Conservation (phyloP, 1,139 yeast genomes). For the Yamadazyma atmosphaerica region DNA sequence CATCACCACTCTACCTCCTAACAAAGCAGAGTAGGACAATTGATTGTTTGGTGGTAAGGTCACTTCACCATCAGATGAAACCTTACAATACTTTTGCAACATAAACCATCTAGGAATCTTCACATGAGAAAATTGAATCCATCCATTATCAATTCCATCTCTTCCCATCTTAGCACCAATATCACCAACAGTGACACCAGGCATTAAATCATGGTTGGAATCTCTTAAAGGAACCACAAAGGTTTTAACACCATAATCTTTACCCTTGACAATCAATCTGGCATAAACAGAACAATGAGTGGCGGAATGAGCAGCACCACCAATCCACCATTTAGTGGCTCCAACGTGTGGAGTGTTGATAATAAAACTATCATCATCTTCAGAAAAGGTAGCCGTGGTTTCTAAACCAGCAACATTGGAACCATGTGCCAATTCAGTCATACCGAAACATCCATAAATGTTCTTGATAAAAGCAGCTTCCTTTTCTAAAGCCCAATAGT, state of each 20-base stretch:
- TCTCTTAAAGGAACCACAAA: slow-evolving; percentile 90
- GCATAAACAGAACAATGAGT: slow-evolving; percentile 84
- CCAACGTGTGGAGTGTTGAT: slow-evolving; percentile 87
- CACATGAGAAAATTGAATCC: slow-evolving; percentile 87
- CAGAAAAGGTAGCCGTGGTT: slow-evolving; percentile 82
- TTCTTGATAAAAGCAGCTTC: slow-evolving; percentile 68
- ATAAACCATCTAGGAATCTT: slow-evolving; percentile 80
- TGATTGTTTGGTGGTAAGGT: slow-evolving; percentile 79
- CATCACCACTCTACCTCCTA: slow-evolving; percentile 90
- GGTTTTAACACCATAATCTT: slow-evolving; percentile 88
- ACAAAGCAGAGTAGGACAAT: slow-evolving; percentile 80
- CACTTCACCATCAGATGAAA: slow-evolving; percentile 68
- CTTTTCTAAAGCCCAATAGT: slow-evolving; percentile 74
- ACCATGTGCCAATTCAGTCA: slow-evolving; percentile 95
- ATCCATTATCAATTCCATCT: slow-evolving; percentile 87
- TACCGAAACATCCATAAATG: slow-evolving; percentile 87
- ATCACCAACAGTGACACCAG: slow-evolving; percentile 86
- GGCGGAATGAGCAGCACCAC: slow-evolving; percentile 95
- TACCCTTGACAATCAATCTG: slow-evolving; percentile 73
- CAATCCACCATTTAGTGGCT: slow-evolving; percentile 98
- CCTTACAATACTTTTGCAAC: slow-evolving; percentile 80
- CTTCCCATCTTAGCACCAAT: slow-evolving; percentile 94
- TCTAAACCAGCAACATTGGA: slow-evolving; percentile 91
- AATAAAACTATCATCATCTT: slow-evolving; percentile 61
- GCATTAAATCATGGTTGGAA: slow-evolving; percentile 62